These are phyloP conservation scores for Phylloporus rhodoxanthus DNA, from an alignment of 768 basidiomycete species.

Conservation along the genomic window DNA sequence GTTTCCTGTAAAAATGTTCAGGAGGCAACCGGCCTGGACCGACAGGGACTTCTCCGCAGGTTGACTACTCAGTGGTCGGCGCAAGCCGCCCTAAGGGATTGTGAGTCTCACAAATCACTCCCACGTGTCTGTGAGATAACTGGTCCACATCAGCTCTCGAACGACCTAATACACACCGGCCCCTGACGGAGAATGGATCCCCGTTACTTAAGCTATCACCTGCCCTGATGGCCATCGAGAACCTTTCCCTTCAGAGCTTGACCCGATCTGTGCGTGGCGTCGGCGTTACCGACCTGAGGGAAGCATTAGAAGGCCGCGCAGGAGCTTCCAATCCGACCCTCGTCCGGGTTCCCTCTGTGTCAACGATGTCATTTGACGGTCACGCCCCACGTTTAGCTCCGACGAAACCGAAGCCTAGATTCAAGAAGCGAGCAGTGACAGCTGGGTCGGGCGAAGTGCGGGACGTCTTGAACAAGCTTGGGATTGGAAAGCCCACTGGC, in stretches of 20 bases:
- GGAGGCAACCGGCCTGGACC: constrained; percentile 59
- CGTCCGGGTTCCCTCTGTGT: constrained; percentile 63
- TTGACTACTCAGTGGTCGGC: constrained; percentile 65
- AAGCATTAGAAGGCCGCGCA: constrained; percentile 81
- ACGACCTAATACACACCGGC: constrained; percentile 47
- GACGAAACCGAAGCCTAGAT: constrained; percentile 49
- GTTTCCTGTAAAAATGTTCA: constrained; percentile 50
- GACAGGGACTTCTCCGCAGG: constrained; percentile 46
- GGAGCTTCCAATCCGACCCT: constrained; percentile 77
- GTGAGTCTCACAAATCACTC: constrained; percentile 41
- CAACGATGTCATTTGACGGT: constrained; percentile 49
- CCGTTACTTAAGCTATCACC: constrained; percentile 78
- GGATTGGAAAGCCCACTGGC: constrained; percentile 65
- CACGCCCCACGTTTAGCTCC: constrained; percentile 39
- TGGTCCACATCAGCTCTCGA: constrained; percentile 44
- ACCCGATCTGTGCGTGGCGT: constrained; percentile 73
- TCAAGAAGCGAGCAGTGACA: constrained; percentile 46
- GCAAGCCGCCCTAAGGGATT: constrained; percentile 65
- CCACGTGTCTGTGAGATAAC: constrained; percentile 11
- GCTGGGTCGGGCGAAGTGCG: constrained; percentile 65
- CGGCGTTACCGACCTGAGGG: constrained; percentile 82
- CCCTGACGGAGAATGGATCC: constrained; percentile 62
- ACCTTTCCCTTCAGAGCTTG: constrained; percentile 81
- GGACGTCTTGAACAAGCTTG: constrained; percentile 77
- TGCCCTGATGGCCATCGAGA: constrained; percentile 86